phyloP scores from a whole-genome alignment of 768 basidiomycete species.

The Saitozyma podzolica region DNA sequence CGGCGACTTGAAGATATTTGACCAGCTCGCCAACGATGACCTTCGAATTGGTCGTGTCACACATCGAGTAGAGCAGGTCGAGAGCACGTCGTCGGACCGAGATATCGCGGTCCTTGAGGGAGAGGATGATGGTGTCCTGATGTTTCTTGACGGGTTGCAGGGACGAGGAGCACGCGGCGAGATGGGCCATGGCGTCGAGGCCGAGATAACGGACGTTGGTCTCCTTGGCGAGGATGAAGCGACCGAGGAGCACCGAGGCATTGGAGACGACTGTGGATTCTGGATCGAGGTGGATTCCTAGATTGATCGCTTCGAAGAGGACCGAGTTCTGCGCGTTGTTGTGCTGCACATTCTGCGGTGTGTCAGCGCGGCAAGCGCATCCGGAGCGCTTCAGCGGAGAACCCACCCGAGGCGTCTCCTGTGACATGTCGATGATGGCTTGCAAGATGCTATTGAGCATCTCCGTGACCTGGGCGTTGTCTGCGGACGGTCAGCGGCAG shows the following conservation, averaged over 20 bases:
- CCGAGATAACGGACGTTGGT: slow-evolving; percentile 98
- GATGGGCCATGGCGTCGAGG: slow-evolving; percentile 95
- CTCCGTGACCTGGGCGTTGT: slow-evolving; percentile 75
- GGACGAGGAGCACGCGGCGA: slow-evolving; percentile 89
- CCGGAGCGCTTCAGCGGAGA: background rate
- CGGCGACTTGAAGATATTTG: slow-evolving; percentile 90
- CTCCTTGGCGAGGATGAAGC: slow-evolving; percentile 96
- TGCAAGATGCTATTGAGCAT: slow-evolving; percentile 80
- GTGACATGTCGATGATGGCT: slow-evolving; percentile 80
- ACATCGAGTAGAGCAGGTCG: slow-evolving; percentile 98
- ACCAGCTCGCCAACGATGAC: slow-evolving; percentile 92
- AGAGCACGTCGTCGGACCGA: slow-evolving; percentile 90
- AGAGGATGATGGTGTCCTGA: slow-evolving; percentile 90
- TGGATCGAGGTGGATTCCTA: slow-evolving; percentile 93
- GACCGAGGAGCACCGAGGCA: slow-evolving; percentile 85
- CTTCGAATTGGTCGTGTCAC: slow-evolving; percentile 94
- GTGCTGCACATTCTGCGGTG: slow-evolving; percentile 80
- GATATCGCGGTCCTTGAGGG: slow-evolving; percentile 94
- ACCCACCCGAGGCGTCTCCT: slow-evolving; percentile 67
- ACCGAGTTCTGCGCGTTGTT: slow-evolving; percentile 98
- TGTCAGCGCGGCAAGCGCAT: background rate
- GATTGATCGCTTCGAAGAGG: slow-evolving; percentile 95
- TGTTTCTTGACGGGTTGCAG: slow-evolving; percentile 91
- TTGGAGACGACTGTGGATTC: slow-evolving; percentile 82
- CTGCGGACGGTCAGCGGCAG: slow-evolving; percentile 54